phyloP scores from a whole-genome alignment of 495 filamentous ascomycete genomes.

The Penicillium pancosmium region DNA sequence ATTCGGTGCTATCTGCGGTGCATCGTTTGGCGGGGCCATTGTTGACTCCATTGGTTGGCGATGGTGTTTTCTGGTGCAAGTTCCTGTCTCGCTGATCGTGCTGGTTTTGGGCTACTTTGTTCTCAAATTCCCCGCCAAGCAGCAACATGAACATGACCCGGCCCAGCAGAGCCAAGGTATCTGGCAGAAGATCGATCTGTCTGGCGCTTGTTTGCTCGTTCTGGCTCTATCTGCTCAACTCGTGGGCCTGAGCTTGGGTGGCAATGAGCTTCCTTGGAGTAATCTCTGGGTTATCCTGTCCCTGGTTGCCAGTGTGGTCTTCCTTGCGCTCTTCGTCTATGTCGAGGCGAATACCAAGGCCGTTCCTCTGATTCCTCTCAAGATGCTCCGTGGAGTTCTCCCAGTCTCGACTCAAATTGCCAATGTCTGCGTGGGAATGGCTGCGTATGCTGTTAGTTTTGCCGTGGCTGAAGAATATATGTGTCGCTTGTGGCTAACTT shows the following conservation, averaged over 20 bases:
- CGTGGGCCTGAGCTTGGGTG: constrained; percentile 61
- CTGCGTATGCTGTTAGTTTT: constrained; percentile 62
- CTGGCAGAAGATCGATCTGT: constrained; percentile 60
- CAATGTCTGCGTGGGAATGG: constrained; percentile 63
- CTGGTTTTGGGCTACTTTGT: constrained; percentile 57
- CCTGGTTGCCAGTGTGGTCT: constrained; percentile 51
- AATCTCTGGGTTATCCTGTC: constrained; percentile 56
- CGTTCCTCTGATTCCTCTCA: constrained; percentile 62
- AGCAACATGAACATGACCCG: constrained; percentile 20
- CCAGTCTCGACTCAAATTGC: constrained; percentile 58
- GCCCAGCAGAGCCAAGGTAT: constrained; percentile 35
- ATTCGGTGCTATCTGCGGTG: constrained; percentile 67
- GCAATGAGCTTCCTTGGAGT: constrained; percentile 64
- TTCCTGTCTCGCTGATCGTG: constrained; percentile 55
- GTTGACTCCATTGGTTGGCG: constrained; percentile 70
- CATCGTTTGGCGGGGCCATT: constrained; percentile 65
- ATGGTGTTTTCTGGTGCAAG: constrained; percentile 55
- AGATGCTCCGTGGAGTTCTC: constrained; percentile 55
- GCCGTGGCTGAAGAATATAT: no score
- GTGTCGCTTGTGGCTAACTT: background rate
- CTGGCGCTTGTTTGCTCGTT: constrained; percentile 57
- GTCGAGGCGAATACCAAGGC: constrained; percentile 60
- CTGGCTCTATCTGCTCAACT: constrained; percentile 59
- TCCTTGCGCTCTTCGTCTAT: constrained; percentile 53
- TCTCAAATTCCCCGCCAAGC: constrained; percentile 44